Evolutionary conservation across 2,329 filamentous ascomycete genomes (phyloP), one percentile per base, ranked within the genome.

Genomic region (Graphilbum sp.): DNA sequence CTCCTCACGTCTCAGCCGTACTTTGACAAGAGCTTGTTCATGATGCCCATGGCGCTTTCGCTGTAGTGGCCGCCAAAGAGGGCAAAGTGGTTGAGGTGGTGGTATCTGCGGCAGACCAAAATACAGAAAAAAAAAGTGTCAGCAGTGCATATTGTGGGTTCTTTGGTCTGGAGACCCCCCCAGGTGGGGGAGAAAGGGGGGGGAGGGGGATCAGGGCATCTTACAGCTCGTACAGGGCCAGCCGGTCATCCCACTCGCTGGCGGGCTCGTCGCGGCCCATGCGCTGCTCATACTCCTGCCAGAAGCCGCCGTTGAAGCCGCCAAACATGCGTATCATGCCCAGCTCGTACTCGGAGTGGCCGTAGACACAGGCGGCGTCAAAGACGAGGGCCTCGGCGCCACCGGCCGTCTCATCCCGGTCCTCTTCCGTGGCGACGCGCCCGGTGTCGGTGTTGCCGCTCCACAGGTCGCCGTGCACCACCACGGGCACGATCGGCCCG

Each of bases 321-420:
- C 87, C 87, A 66, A 95, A 96, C 86, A 95, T 93, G 37, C 70
- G 72, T 86, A 95, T 95, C 47, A 93, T 94, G 1, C 88, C 88
- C 37, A 93, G 61, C 47, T 95, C 88, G 55, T 79, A 95, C 61
- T 96, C 88, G 2, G 69, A 79, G 54, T 95, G 87, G 2, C 79
- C 84, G 52, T 92, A 95, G 45, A 80, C 81, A 32, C 75, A 70
- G 2, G 79, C 79, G 0, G 86, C 75, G 52, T 95, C 88, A 52
- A 76, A 95, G 1, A 93, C 72, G 1, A 94, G 73, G 46, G 86
- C 78, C 46, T 87, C 81, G 0, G 65, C 58, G 1, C 62, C 66
- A 0, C 66, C 64, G 30, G 58, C 44, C 5, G 16, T 21, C 15
- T n/a, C 8, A 9, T 3, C 5, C 16, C 19, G 3, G 16, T 8